Percentiles rank a stretch among this genome's conserved stretches.
Evolutionary conservation across 148 eudicot genomes (phyloP).

Genomic region (Chenopodium suecicum): DNA sequence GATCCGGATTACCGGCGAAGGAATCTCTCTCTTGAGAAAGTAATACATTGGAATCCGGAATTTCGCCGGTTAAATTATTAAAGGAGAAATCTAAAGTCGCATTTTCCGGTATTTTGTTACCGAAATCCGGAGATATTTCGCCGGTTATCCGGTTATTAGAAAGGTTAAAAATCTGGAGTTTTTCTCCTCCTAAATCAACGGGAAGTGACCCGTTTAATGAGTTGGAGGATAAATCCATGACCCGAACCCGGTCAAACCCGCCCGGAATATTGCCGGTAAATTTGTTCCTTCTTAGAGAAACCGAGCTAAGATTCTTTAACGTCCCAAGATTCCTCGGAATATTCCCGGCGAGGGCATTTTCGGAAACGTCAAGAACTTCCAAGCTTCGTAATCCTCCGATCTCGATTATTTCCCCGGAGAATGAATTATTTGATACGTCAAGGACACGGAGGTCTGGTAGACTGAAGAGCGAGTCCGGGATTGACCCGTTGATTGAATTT

Average conservation of each 20-base stretch:
- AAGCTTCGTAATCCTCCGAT: conserved; percentile 47
- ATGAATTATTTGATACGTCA: conserved; percentile 60
- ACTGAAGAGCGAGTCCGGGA: conserved; percentile 48
- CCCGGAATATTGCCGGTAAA: conserved; percentile 54
- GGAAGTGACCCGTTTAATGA: conserved; percentile 69
- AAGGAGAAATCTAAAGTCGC: conserved; percentile 69
- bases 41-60: conserved; percentile 56
- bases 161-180: conserved; percentile 45
- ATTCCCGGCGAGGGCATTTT: conserved; percentile 56
- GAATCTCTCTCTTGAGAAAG: conserved; percentile 41
- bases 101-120: conserved; percentile 42
- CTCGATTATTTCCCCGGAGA: conserved; percentile 64
- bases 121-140: conserved; percentile 60
- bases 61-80: conserved; percentile 68
- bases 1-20: conserved; percentile 56
- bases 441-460: conserved; percentile 48
- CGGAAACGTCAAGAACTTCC: conserved; percentile 53
- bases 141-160: conserved; percentile 71
- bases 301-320: conserved; percentile 42
- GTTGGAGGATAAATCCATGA: conserved; percentile 71
- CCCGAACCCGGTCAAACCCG: conserved; percentile 45
- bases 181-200: conserved; percentile 42
- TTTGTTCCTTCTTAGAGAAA: conserved; percentile 55
- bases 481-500: conserved; percentile 73
- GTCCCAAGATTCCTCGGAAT: conserved; percentile 50